Conservation (phyloP, 139 green algal genomes). For the Coelastrella sp. region DNA sequence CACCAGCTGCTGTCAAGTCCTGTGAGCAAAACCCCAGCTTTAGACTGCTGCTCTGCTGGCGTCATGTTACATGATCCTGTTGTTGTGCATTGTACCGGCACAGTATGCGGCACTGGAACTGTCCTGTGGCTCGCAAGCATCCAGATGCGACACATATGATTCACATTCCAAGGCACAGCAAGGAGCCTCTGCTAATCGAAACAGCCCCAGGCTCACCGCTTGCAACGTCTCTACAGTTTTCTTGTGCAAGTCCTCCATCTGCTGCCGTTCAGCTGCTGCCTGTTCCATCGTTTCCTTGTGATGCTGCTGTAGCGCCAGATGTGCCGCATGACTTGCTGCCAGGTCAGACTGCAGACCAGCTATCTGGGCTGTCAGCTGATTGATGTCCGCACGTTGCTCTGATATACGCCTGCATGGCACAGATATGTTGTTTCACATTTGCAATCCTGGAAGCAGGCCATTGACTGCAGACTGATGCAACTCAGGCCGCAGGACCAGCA, state of each 20-base stretch:
- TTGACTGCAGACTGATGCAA: too few species aligned
- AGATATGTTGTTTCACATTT: too few species aligned
- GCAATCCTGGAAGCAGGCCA: too few species aligned
- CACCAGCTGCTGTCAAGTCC: background rate
- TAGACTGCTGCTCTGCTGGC: background rate
- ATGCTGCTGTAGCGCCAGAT: conserved; percentile 42
- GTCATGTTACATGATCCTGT: background rate
- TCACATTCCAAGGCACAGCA: too few species aligned
- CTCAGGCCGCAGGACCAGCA: too few species aligned
- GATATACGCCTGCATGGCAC: background rate
- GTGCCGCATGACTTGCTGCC: conserved; percentile 29
- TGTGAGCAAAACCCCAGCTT: background rate
- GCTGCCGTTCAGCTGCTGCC: background rate
- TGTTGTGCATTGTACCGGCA: too few species aligned
- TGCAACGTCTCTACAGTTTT: background rate
- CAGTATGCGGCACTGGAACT: too few species aligned
- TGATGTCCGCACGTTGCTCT: background rate
- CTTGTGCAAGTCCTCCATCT: conserved; percentile 13
- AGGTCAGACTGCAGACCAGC: conserved; percentile 8
- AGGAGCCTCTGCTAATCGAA: too few species aligned
- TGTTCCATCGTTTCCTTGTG: conserved; percentile 11
- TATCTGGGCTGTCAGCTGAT: conserved; percentile 1
- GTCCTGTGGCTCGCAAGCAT: too few species aligned
- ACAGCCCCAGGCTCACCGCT: background rate
- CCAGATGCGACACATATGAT: too few species aligned